A percentile compares a stretch with the other conserved stretches of the same genome.
phyloP scores from a whole-genome alignment of 2,329 filamentous ascomycete species.

The Cladosporium sp. region DNA sequence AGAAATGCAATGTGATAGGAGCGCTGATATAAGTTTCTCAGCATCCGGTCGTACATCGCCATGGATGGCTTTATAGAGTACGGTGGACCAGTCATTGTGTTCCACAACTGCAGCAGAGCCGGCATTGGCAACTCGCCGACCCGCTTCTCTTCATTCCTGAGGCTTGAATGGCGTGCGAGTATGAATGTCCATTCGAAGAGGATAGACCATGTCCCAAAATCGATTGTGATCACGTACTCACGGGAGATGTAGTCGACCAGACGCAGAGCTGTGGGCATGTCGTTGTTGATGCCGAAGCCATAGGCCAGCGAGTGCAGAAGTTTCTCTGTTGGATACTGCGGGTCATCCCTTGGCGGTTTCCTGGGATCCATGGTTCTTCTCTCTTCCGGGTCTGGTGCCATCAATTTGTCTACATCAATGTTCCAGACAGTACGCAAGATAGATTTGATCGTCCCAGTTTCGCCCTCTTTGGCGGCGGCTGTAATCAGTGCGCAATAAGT shows the following conservation, averaged over 20 bases:
- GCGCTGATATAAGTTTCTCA: constrained; percentile 24
- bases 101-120: constrained; percentile 53
- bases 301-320: constrained; percentile 67
- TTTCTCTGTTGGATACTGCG: constrained; percentile 53
- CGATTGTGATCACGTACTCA: constrained; percentile 56
- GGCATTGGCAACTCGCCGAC: constrained; percentile 35
- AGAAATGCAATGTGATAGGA: background rate
- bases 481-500: constrained; percentile 53
- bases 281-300: constrained; percentile 62
- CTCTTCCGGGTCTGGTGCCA: constrained; percentile 28
- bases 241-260: constrained; percentile 60
- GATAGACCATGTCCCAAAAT: constrained; percentile 58
- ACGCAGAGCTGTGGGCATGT: constrained; percentile 55
- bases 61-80: constrained; percentile 56
- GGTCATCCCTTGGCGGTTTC: constrained; percentile 45
- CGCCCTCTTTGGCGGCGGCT: constrained; percentile 50
- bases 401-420: constrained; percentile 45
- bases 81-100: constrained; percentile 56
- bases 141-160: too few relatives aligned
- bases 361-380: constrained; percentile 20
- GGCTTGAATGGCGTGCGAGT: too few relatives aligned
- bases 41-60: constrained; percentile 47
- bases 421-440: constrained; percentile 53
- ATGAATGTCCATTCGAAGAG: constrained; percentile 66
- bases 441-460: constrained; percentile 43